Base-by-base conservation (phyloP, 768 basidiomycete genomes). In the Suillus americanus region DNA sequence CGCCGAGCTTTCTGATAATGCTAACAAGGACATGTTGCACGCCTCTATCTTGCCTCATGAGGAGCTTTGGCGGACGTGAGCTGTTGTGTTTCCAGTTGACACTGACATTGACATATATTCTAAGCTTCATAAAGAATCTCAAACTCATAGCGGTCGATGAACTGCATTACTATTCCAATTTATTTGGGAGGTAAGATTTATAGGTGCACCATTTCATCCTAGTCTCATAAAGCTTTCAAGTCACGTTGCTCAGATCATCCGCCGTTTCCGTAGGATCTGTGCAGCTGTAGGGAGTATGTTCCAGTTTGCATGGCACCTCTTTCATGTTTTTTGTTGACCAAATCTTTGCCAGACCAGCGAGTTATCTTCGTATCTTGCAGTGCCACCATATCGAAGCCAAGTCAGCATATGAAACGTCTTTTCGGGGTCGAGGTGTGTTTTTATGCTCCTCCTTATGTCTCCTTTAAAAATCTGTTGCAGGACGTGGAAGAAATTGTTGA, bases 1-100 rank as follows among this genome's bases (percentile, higher is more conserved):
- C 18, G 12, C 23, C 16, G 23, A 28, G 2, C 12, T 59, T 43
- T 50, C 16, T 25, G 25, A 41, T 45, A 53, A 53, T 68, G 28
- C 7, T 41, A 16, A 55, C 25, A 64, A 93, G 91, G 94, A 95
- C 68, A 95, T 87, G 80, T 79, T 97, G 8, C 94, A 96, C 71
- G 86, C 89, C 25, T 90, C 91, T 0, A 90, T 97, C 63, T 78
- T 96, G 1, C 94, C 94, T 0, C 85, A 91, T 50, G 94, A 97
- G 75, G 90, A 95, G 43, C 70, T 80, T 5, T 97, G 94, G 95
- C 82, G 94, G 78, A 82, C 84, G 88, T 89, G 56, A 61, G 72
- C 68, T 56, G 9, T 16, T n/a, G 14, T 23, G 46, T 16, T 28
- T 23, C 53, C 55, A 9, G 16, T 62, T 10, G 10, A 41, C 28